Evolutionary conservation across 371 early-diverging fungal genomes (phyloP).

Genomic region (Rhizopus stolonifer): DNA sequence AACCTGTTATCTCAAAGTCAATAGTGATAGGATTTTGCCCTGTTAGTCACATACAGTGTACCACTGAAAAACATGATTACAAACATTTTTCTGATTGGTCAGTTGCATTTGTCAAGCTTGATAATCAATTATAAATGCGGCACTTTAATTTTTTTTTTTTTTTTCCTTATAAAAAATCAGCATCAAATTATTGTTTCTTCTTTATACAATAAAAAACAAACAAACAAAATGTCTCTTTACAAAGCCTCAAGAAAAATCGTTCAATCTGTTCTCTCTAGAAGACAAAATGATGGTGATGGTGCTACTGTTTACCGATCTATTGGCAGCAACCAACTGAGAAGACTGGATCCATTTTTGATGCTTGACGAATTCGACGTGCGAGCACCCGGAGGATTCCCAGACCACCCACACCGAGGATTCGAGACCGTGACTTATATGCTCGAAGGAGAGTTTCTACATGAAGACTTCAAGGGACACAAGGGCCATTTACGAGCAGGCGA

Average conservation of each 20-base stretch:
- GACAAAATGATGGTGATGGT: conserved; percentile 19
- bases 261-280: conserved; percentile 17
- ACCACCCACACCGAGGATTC: conserved; percentile 78
- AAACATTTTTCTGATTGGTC: too few species aligned
- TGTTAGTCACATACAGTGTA: too few species aligned
- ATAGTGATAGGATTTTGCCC: too few species aligned
- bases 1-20: too few species aligned
- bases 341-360: conserved; percentile 86
- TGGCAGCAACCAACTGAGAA: conserved; percentile 62
- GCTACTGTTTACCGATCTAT: conserved; percentile 68
- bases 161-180: too few species aligned
- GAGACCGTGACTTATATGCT: conserved; percentile 82
- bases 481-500: conserved; percentile 76
- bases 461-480: conserved; percentile 80
- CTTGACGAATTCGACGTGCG: conserved; percentile 73
- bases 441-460: conserved; percentile 72
- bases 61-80: too few species aligned
- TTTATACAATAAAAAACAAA: not conserved
- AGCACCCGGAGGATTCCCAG: conserved; percentile 58
- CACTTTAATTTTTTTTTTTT: too few species aligned
- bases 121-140: too few species aligned
- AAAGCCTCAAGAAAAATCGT: conserved; percentile 12
- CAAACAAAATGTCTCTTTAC: not conserved
- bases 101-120: too few species aligned
- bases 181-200: too few species aligned